phyloP scores from a whole-genome alignment of 164 flowering plant genomes.

The Brasenia schreberi region DNA sequence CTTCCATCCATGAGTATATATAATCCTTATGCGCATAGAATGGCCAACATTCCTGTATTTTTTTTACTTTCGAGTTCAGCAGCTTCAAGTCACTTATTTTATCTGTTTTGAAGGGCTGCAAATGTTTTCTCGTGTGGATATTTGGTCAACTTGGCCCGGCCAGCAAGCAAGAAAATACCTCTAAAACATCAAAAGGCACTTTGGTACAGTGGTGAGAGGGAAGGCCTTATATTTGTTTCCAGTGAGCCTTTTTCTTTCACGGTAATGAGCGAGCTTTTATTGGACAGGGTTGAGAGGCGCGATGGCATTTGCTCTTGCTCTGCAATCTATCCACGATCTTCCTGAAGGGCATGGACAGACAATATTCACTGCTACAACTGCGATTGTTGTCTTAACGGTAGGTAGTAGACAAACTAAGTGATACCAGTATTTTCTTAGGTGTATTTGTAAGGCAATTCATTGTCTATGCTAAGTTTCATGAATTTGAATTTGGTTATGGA shows the following conservation, averaged over 20 bases:
- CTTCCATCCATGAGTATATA: too few relatives aligned
- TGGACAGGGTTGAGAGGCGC: slow-evolving; percentile 95
- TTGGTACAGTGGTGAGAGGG: slow-evolving; percentile 93
- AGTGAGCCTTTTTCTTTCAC: neutral
- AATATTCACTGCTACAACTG: slow-evolving; percentile 95
- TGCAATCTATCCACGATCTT: slow-evolving; percentile 97
- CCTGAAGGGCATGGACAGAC: slow-evolving; percentile 99
- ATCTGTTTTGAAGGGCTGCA: slow-evolving; percentile 52
- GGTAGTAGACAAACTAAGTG: slow-evolving; percentile 1
- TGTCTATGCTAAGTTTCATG: too few relatives aligned
- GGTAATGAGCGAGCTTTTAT: neutral
- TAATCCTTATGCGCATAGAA: too few relatives aligned
- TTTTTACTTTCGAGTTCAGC: too few relatives aligned
- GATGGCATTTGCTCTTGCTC: slow-evolving; percentile 99
- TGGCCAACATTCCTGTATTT: too few relatives aligned
- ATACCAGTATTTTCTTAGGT: neutral
- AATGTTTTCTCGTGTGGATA: slow-evolving; percentile 94
- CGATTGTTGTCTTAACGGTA: slow-evolving; percentile 95
- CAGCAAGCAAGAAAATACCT: slow-evolving; percentile 70
- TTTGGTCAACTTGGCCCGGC: slow-evolving; percentile 82
- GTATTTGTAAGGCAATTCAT: too few relatives aligned
- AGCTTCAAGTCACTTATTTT: neutral
- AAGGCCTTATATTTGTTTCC: neutral
- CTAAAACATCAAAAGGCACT: slow-evolving; percentile 91
- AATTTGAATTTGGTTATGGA: too few relatives aligned